phyloP scores from a whole-genome alignment of 1,284 basidiomycete species.

The Irpex sp. region DNA sequence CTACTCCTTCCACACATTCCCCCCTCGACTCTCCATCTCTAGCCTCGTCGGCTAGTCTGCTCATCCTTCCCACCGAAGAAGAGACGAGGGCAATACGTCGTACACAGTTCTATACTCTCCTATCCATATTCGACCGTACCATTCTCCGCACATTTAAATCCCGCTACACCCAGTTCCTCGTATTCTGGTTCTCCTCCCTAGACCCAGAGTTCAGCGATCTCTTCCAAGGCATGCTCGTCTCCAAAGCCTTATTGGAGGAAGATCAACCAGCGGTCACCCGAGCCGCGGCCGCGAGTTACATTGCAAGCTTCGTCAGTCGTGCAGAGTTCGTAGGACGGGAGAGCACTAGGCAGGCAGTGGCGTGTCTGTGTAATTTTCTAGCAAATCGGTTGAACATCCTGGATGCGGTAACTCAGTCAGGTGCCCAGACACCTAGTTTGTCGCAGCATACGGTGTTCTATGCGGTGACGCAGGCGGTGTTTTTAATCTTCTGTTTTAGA shows the following conservation, averaged over 20 bases:
- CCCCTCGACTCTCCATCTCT: slow-evolving; percentile 3
- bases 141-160: slow-evolving; percentile 96
- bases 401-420: slow-evolving; percentile 46
- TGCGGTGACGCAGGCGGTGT: slow-evolving; percentile 89
- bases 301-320: slow-evolving; percentile 90
- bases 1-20: slow-evolving; percentile 19
- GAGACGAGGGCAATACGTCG: slow-evolving; percentile 37
- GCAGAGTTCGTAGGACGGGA: slow-evolving; percentile 83
- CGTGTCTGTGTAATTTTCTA: slow-evolving; percentile 84
- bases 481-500: slow-evolving; percentile 97
- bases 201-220: slow-evolving; percentile 88
- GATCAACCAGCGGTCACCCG: slow-evolving; percentile 71
- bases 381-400: slow-evolving; percentile 70
- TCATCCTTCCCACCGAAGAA: slow-evolving; percentile 19
- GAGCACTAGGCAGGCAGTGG: slow-evolving; percentile 74
- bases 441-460: slow-evolving; percentile 82
- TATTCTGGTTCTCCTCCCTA: slow-evolving; percentile 95
- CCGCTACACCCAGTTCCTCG: slow-evolving; percentile 94
- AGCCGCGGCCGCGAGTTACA: slow-evolving; percentile 88
- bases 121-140: slow-evolving; percentile 90
- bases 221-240: slow-evolving; percentile 91
- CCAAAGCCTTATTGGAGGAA: slow-evolving; percentile 74
- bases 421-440: slow-evolving; percentile 33
- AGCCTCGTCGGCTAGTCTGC: not conserved
- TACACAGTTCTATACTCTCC: slow-evolving; percentile 80